Conservation (phyloP, 208 protist species). For the Angomonas deanei region DNA sequence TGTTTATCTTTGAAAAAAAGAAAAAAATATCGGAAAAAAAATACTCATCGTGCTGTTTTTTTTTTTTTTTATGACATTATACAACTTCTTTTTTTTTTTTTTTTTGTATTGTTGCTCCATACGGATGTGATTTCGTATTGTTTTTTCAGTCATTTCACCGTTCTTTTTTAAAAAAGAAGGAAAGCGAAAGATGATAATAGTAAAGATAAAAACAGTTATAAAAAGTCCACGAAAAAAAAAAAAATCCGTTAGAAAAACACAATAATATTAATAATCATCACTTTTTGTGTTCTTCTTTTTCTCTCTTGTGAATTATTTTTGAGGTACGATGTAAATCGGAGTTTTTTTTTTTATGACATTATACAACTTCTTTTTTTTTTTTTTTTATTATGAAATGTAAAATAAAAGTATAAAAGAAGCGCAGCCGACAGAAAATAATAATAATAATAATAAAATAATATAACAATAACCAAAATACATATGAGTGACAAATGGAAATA, state of each 20-base stretch:
- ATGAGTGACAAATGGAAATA: neutral
- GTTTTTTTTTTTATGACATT: slow-evolving; percentile 3
- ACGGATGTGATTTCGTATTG: no score
- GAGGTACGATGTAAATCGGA: neutral
- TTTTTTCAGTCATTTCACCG: no score
- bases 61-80: neutral
- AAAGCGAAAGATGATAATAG: neutral
- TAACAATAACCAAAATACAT: neutral
- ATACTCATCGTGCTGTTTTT: slow-evolving; percentile 4
- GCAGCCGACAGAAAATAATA: neutral
- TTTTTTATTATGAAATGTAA: neutral
- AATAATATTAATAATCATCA: neutral
- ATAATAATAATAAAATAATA: no score
- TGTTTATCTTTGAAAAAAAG: no score
- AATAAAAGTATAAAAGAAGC: neutral
- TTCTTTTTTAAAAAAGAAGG: neutral
- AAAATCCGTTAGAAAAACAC: no score
- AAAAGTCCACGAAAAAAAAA: neutral
- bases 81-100: neutral
- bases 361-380: slow-evolving; percentile 2
- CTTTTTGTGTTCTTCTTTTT: neutral
- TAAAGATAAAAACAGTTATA: neutral
- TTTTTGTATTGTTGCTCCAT: no score
- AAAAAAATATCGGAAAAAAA: neutral
- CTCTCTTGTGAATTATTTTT: neutral